phyloP scores from a whole-genome alignment of 768 basidiomycete species.

The Glaciozyma martinii region DNA sequence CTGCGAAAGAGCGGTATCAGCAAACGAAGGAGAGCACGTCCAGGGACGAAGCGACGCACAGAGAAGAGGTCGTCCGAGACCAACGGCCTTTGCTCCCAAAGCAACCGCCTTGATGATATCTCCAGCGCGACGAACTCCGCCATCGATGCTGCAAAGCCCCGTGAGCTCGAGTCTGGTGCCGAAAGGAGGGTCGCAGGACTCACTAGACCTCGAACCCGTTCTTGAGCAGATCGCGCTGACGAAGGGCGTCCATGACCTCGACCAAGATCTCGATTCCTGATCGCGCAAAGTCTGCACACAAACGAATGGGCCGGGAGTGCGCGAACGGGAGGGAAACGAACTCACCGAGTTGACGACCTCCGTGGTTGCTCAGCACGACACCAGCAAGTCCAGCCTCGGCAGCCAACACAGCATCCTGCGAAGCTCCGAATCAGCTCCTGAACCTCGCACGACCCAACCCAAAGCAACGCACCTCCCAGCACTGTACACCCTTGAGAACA shows the following conservation, averaged over 20 bases:
- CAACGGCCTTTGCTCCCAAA: slow-evolving; percentile 72
- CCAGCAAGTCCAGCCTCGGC: slow-evolving; percentile 66
- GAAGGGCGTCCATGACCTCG: slow-evolving; percentile 68
- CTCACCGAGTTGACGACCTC: slow-evolving; percentile 44
- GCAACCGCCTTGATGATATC: slow-evolving; percentile 84
- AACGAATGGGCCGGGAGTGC: background rate
- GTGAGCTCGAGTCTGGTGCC: background rate
- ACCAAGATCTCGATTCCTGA: slow-evolving; percentile 85
- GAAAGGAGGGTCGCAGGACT: slow-evolving; percentile 45
- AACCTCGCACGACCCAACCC: background rate
- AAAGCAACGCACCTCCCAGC: slow-evolving; percentile 54
- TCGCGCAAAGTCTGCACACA: slow-evolving; percentile 53
- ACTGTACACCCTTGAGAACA: slow-evolving; percentile 79
- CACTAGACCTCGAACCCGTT: slow-evolving; percentile 59
- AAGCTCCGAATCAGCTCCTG: background rate
- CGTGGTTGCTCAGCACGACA: slow-evolving; percentile 56
- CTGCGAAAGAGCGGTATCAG: background rate
- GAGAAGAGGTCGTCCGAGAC: slow-evolving; percentile 58
- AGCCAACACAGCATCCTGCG: slow-evolving; percentile 69
- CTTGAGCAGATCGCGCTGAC: slow-evolving; percentile 53
- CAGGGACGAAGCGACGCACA: slow-evolving; percentile 44
- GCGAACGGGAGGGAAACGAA: slow-evolving; percentile 35
- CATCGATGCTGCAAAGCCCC: slow-evolving; percentile 47
- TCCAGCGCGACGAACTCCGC: slow-evolving; percentile 84
- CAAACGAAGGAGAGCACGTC: background rate